A percentile compares a stretch with the other conserved stretches of the same genome.
phyloP scores from a whole-genome alignment of 2,329 filamentous ascomycete species.

The Bipolaris zeicola region DNA sequence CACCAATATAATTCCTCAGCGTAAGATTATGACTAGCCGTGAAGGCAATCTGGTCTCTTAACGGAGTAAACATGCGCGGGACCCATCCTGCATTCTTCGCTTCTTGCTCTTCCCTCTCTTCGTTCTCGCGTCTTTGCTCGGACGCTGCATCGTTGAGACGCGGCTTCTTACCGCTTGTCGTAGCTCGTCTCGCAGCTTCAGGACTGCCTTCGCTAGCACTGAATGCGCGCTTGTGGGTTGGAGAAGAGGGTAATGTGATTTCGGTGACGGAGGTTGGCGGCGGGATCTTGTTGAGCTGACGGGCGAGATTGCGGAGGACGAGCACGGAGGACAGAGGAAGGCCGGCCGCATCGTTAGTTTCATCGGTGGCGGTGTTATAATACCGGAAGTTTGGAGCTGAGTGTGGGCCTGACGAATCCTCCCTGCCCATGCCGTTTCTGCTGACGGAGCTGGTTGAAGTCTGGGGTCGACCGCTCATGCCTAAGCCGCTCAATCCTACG shows the following conservation, averaged over 20 bases:
- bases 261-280: constrained; percentile 32
- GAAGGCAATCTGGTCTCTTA: constrained; percentile 69
- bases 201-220: constrained; percentile 38
- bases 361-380: constrained; percentile 57
- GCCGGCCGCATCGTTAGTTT: constrained; percentile 67
- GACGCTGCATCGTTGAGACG: constrained; percentile 40
- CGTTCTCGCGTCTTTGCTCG: constrained; percentile 37
- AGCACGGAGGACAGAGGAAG: constrained; percentile 79
- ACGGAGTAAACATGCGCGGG: constrained; percentile 69
- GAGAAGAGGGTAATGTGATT: constrained; percentile 32
- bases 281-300: constrained; percentile 49
- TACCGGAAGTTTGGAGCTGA: constrained; percentile 43
- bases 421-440: constrained; percentile 30
- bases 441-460: constrained; percentile 23
- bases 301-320: constrained; percentile 77
- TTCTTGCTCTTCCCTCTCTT: constrained; percentile 53
- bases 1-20: constrained; percentile 47
- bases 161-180: constrained; percentile 52
- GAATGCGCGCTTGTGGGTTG: constrained; percentile 37
- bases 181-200: constrained; percentile 31
- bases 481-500: constrained; percentile 35
- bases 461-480: constrained; percentile 31
- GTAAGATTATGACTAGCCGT: constrained; percentile 69
- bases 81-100: constrained; percentile 66
- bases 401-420: constrained; percentile 19